These are phyloP conservation scores for Mikania micrantha DNA, from an alignment of 129 eudicot genomes.

Conservation along the genomic window DNA sequence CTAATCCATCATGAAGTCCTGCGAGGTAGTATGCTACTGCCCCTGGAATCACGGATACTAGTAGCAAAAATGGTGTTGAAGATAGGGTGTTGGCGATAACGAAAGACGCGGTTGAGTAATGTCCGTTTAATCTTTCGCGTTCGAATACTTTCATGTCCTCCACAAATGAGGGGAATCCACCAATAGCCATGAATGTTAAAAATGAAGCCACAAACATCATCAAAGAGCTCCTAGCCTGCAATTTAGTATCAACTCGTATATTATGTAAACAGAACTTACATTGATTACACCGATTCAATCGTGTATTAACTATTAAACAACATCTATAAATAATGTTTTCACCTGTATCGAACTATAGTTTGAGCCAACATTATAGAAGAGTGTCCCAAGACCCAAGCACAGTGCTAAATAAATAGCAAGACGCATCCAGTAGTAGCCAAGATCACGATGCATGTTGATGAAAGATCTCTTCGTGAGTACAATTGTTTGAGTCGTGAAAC, in stretches of 20 bases:
- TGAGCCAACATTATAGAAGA: conserved; percentile 42
- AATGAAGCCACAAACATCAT: conserved; percentile 59
- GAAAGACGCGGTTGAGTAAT: conserved; percentile 28
- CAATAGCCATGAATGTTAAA: conserved; percentile 84
- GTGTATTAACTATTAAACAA: too few relatives aligned
- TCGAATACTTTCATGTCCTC: conserved; percentile 69
- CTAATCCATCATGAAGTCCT: conserved; percentile 31
- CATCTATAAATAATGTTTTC: background rate
- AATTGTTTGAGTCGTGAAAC: conserved; percentile 42
- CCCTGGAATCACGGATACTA: conserved; percentile 38
- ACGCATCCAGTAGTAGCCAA: conserved; percentile 68
- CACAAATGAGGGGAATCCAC: conserved; percentile 85
- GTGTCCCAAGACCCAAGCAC: conserved; percentile 45
- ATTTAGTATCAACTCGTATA: background rate
- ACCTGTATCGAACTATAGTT: conserved; percentile 48
- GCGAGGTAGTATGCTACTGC: conserved; percentile 30
- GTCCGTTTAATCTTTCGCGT: conserved; percentile 43
- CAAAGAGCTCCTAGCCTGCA: conserved; percentile 73
- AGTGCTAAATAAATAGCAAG: conserved; percentile 39
- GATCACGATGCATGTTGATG: conserved; percentile 57
- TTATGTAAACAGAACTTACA: too few relatives aligned
- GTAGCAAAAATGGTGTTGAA: conserved; percentile 32
- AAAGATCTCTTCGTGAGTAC: conserved; percentile 54
- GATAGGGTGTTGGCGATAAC: conserved; percentile 44
- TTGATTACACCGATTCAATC: too few relatives aligned